These are phyloP conservation scores for Hericium coralloides DNA, from an alignment of 768 basidiomycete genomes.

Conservation along the genomic window DNA sequence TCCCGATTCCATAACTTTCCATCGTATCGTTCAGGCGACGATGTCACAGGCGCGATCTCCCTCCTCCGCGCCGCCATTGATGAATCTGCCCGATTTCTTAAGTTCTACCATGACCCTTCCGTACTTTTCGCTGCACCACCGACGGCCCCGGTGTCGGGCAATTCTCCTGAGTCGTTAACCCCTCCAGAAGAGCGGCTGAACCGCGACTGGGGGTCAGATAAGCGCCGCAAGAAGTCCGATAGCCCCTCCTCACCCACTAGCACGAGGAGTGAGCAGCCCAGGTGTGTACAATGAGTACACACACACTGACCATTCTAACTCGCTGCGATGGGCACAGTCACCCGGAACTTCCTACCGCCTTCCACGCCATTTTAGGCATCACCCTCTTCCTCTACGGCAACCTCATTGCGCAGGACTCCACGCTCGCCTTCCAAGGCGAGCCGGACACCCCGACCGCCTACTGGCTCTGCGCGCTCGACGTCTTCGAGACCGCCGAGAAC, in stretches of 20 bases:
- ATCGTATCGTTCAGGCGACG: constrained; percentile 27
- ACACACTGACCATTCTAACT: background rate
- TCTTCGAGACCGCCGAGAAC: constrained; percentile 61
- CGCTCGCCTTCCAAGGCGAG: constrained; percentile 45
- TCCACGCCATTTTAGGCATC: constrained; percentile 58
- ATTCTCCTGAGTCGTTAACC: constrained; percentile 16
- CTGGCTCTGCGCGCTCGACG: constrained; percentile 63
- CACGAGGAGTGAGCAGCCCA: background rate
- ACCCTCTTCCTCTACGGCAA: constrained; percentile 58
- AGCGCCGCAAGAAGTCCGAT: background rate
- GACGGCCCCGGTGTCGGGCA: background rate
- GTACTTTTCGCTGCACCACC: constrained; percentile 26
- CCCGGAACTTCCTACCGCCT: constrained; percentile 49
- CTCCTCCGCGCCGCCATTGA: constrained; percentile 56
- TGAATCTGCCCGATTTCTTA: constrained; percentile 57
- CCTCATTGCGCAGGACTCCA: constrained; percentile 42
- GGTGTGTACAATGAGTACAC: background rate
- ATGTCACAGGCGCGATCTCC: constrained; percentile 39
- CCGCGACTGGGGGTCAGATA: constrained; percentile 14
- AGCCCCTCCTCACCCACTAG: background rate
- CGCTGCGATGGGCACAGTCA: background rate
- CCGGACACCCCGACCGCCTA: constrained; percentile 42
- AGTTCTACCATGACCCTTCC: constrained; percentile 47
- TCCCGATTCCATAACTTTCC: background rate
- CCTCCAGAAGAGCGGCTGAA: constrained; percentile 17